A percentile compares a stretch with the other conserved stretches of the same genome.
Evolutionary conservation across 106 monocot genomes (phyloP).

Genomic region (Iris macrosiphon): DNA sequence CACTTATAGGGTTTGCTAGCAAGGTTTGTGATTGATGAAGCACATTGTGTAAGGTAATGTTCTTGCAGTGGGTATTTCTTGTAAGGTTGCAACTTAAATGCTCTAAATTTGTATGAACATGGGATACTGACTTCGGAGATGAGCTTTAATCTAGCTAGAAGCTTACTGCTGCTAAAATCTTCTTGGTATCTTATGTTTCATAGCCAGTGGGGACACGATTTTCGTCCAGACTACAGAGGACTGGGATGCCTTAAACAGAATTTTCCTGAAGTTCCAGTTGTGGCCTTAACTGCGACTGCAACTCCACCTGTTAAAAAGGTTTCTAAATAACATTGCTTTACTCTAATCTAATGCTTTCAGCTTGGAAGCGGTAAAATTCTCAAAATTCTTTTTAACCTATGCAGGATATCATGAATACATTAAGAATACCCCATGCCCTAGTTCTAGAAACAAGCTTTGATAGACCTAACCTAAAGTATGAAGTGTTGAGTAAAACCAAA

Average conservation of each 20-base stretch:
- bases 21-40: constrained; percentile 97
- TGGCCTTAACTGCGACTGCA: constrained; percentile 97
- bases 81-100: neutral
- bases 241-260: constrained; percentile 78
- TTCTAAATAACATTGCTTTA: neutral
- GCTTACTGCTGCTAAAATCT: neutral
- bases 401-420: constrained; percentile 74
- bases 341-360: neutral
- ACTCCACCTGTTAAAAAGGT: constrained; percentile 80
- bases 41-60: constrained; percentile 90
- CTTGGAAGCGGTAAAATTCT: neutral
- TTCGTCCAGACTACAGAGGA: constrained; percentile 90
- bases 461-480: constrained; percentile 81
- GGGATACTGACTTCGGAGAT: neutral
- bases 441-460: constrained; percentile 91
- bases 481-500: constrained; percentile 65
- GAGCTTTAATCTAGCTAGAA: neutral
- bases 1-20: constrained; percentile 61
- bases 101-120: neutral
- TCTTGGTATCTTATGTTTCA: constrained; percentile 6
- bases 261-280: constrained; percentile 64
- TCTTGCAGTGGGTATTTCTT: neutral
- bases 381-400: constrained; percentile 4
- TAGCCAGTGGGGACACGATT: constrained; percentile 99
- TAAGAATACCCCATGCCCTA: constrained; percentile 69